Evolutionary conservation across 1,284 basidiomycete genomes (phyloP).

Genomic region (Moesziomyces sp.): DNA sequence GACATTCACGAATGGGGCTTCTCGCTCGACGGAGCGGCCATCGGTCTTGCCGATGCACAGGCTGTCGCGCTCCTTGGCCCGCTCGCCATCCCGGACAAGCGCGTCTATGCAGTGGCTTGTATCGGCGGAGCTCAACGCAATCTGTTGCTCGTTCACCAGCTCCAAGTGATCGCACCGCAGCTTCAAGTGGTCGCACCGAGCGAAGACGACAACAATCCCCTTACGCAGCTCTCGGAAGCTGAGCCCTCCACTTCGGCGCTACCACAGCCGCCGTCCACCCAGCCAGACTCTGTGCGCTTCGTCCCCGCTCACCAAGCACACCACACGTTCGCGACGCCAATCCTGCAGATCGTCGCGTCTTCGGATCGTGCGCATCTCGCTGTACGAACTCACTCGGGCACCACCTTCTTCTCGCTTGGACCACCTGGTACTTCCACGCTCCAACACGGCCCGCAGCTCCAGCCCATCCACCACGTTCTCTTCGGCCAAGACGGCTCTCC

Average conservation of each 20-base stretch:
- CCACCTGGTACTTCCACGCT: neutral
- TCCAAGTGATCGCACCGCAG: conserved; percentile 8
- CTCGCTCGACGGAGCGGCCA: conserved; percentile 12
- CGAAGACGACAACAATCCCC: neutral
- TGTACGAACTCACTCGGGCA: conserved; percentile 19
- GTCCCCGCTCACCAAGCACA: conserved; percentile 14
- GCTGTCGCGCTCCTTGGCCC: conserved; percentile 38
- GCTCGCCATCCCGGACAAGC: neutral
- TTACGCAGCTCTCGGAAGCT: no score
- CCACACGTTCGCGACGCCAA: conserved; percentile 15
- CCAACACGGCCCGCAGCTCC: conserved; percentile 1
- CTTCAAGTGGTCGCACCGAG: conserved; percentile 1
- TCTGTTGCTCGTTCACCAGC: conserved; percentile 36
- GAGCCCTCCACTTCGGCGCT: no score
- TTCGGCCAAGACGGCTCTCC: conserved; percentile 7
- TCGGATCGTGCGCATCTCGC: conserved; percentile 7
- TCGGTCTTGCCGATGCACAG: conserved; percentile 24
- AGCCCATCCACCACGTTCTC: conserved; percentile 4
- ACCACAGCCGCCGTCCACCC: neutral
- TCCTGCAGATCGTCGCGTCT: conserved; percentile 28
- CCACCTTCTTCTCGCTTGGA: conserved; percentile 16
- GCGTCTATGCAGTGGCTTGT: conserved; percentile 12
- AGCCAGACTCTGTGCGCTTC: conserved; percentile 21
- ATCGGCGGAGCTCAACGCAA: conserved; percentile 28
- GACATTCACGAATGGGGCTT: conserved; percentile 11